Evolutionary conservation across 177 flowering plant species (phyloP), one percentile per base, ranked within the genome.

Genomic region (Telopea speciosissima): DNA sequence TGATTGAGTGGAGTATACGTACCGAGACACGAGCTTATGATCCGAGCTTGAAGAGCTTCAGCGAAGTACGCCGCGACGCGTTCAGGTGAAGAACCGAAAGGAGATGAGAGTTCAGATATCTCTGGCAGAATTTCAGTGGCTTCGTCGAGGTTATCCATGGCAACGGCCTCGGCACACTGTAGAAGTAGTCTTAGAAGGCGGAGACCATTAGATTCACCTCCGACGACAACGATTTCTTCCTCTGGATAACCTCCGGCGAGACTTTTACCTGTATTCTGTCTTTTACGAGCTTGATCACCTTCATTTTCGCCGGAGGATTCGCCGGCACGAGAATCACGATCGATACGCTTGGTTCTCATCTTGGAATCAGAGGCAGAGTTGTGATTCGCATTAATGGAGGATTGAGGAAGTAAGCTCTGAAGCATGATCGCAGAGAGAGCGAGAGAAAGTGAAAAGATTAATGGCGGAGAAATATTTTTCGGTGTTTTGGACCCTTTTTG

Each of bases 31-130:
- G 92, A 88, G 68, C 83, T 82, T 42, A 88, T 69, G 54, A 92
- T 83, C 11, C 95, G 85, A 9, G 93, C 79, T 49, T 78, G 88
- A 13, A 93, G 86, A 12, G 93, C 95, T 70, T 89, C 85, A 10
- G 88, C 81, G 78, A 93, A 93, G 80, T 89, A 91, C 44, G 95
- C 92, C 0, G 89, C 93, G 14, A 93, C 97, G 8, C 97, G 87
- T 63, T 88, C 91, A 16, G 93, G 87, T 22, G 97, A 86, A 1
- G 92, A 79, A 1, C 92, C 94, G 80, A 82, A 90, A 3, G 96
- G 97, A 0, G 97, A 87, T 0, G 92, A 83, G 13, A 90, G 80
- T 78, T 83, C 87, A 8, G 85, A 77, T 19, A 90, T 83, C 63
- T 92, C 89, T 7, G 90, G 92, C 1, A 92, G 73, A 0, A 92